Conservation (phyloP, 495 filamentous ascomycete species). For the Choiromyces venosus region DNA sequence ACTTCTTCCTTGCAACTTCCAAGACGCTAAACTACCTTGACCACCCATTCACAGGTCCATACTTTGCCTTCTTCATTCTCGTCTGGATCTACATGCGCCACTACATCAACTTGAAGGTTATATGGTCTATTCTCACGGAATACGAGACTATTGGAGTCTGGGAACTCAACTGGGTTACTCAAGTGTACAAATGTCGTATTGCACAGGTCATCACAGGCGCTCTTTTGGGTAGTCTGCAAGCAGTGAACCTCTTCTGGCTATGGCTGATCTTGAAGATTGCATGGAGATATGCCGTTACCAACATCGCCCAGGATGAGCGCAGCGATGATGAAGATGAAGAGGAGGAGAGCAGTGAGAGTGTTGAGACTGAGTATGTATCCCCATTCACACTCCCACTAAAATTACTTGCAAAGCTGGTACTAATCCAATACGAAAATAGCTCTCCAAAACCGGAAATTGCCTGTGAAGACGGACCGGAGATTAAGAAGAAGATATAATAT, state of each 20-base stretch:
- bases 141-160: slow-evolving; percentile 86
- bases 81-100: slow-evolving; percentile 92
- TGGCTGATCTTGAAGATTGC: slow-evolving; percentile 74
- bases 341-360: slow-evolving; percentile 43
- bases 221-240: slow-evolving; percentile 68
- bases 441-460: slow-evolving; percentile 1
- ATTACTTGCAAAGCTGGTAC: slow-evolving; percentile 1
- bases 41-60: slow-evolving; percentile 66
- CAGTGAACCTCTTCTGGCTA: slow-evolving; percentile 82
- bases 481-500: slow-evolving; percentile 3
- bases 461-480: background rate
- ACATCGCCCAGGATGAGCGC: slow-evolving; percentile 51
- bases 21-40: slow-evolving; percentile 93
- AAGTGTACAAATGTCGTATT: slow-evolving; percentile 76
- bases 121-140: slow-evolving; percentile 77
- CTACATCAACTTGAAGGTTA: slow-evolving; percentile 80
- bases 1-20: slow-evolving; percentile 97
- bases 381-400: slow-evolving; percentile 46
- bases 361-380: slow-evolving; percentile 17
- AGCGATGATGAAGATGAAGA: slow-evolving; percentile 59
- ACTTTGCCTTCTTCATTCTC: slow-evolving; percentile 75
- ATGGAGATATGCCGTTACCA: slow-evolving; percentile 52
- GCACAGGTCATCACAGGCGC: slow-evolving; percentile 66
- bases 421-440: slow-evolving; percentile 6
- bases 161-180: slow-evolving; percentile 75